Base-by-base conservation (phyloP, 2,329 filamentous ascomycete species). In the Annulohypoxylon truncatum region DNA sequence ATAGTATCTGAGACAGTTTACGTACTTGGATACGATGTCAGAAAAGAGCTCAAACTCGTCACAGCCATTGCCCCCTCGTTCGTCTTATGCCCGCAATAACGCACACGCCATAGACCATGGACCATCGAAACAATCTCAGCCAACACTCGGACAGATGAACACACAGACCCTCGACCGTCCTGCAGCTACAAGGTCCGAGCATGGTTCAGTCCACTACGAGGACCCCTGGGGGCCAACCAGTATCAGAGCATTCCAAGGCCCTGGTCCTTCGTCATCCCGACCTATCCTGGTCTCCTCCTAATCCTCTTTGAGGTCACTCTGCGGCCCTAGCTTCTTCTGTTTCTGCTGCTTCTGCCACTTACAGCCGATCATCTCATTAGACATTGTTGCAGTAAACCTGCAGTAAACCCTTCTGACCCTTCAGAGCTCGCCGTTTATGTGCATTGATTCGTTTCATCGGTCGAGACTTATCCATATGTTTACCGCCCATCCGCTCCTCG, bases 371-470 rank as follows among this genome's bases (percentile, higher is more conserved):
- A 42, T 70, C 60, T 69, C 64, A 63, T 67, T 68, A 66, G 64
- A 72, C 68, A 67, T 66, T 67, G 68, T 68, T 61, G 65, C 67
- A 67, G 56, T 59, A 64, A 61, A 67, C 42, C 65, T 61, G 65
- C 67, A 67, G 55, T 58, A 64, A 58, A 67, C 38, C 65, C 54
- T 69, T 55, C n/a, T n/a, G 7, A 66, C 38, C 64, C 54, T 69
- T 57, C 61, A 65, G 69, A 70, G 70, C 57, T 33, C 44, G 70
- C 40, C 73, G 68, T 69, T 69, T 69, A 65, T 70, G 70, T 71
- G 72, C 72, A 73, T 64, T 69, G 56, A 57, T 51, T 51, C 75
- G 77, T 79, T 79, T 79, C 77, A 79, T 77, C 66, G 70, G 66
- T 62, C 64, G 52, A 55, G 60, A 46, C 56, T 55, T 68, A 69